phyloP scores from a whole-genome alignment of 1,284 basidiomycete genomes.

The Moesziomyces sp. region DNA sequence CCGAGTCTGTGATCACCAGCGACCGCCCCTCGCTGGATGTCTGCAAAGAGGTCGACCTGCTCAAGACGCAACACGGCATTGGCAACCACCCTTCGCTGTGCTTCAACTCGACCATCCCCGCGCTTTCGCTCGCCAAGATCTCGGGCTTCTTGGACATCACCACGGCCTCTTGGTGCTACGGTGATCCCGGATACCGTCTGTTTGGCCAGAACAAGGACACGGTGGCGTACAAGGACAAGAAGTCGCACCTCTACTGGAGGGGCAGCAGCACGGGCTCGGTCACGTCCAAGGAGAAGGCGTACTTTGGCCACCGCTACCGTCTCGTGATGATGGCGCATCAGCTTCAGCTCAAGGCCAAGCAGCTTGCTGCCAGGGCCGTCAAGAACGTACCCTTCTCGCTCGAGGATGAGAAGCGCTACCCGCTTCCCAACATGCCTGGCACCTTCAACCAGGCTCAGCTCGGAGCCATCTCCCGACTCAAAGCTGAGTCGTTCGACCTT shows the following conservation, averaged over 20 bases:
- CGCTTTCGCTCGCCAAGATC: conserved; percentile 14
- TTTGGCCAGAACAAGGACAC: conserved; percentile 6
- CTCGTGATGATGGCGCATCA: conserved; percentile 25
- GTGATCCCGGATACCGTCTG: conserved; percentile 15
- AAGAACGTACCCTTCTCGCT: neutral
- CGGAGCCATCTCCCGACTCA: conserved; percentile 16
- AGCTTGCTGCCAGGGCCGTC: conserved; percentile 3
- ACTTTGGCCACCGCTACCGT: conserved; percentile 18
- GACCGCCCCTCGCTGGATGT: conserved; percentile 30
- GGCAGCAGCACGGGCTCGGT: conserved; percentile 23
- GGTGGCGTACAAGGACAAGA: conserved; percentile 26
- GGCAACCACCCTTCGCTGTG: conserved; percentile 8
- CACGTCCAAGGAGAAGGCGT: neutral
- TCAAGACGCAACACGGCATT: conserved; percentile 18
- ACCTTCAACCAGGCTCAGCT: conserved; percentile 11
- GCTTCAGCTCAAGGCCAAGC: conserved; percentile 8
- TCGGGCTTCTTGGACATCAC: conserved; percentile 35
- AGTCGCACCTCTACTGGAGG: conserved; percentile 30
- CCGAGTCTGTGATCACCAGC: conserved; percentile 6
- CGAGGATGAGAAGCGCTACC: conserved; percentile 5
- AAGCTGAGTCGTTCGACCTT: conserved; percentile 10
- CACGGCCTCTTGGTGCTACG: conserved; percentile 33
- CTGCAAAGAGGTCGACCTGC: conserved; percentile 17
- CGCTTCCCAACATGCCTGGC: conserved; percentile 19
- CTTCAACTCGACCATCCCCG: conserved; percentile 21